Base-by-base conservation (phyloP, 1,284 basidiomycete genomes). In the Cutaneotrichosporon daszewskae region DNA sequence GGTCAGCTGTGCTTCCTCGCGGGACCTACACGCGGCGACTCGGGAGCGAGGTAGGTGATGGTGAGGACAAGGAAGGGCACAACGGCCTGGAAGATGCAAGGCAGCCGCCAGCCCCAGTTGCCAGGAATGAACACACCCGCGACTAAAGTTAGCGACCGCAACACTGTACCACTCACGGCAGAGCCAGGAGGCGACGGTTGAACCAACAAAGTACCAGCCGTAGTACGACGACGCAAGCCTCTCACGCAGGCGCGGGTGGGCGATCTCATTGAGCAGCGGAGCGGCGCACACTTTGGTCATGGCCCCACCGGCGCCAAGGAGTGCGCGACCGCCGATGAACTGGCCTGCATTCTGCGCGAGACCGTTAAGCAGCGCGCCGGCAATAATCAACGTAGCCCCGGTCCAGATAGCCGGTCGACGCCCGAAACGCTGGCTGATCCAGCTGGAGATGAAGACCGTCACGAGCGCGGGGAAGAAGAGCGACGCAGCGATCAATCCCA, bases 21-120 rank as follows among this genome's bases (percentile, higher is more conserved):
- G 25, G 9, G 25, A 26, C 25, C 13, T 13, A 26, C 25, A 9
- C 66, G 54, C 1, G 66, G 48, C 28, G 79, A 82, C 37, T 43
- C 45, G 13, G 40, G 40, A 10, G 35, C 40, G 10, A 43, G 25
- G 29, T 17, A 40, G 22, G 25, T 24, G 25, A 47, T 41, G 13
- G 23, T 16, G 18, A 47, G 40, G 20, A 47, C 45, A 23, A 47
- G 35, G 39, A 42, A 41, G 14, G 45, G 45, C 5, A 40, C 45
- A 9, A 47, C 29, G 12, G 20, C 25, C 35, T 47, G 45, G 45
- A 47, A 45, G 28, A 55, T 38, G 32, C 35, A 40, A 10, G 53
- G 50, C 22, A 55, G 16, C 22, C 50, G 43, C 53, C 53, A 55
- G 16, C 40, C 32, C 53, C 53, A 53, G 13, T 44, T 27, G 28